Conservation (phyloP, 2,329 filamentous ascomycete species). For the Ceratocystis lukuohia region DNA sequence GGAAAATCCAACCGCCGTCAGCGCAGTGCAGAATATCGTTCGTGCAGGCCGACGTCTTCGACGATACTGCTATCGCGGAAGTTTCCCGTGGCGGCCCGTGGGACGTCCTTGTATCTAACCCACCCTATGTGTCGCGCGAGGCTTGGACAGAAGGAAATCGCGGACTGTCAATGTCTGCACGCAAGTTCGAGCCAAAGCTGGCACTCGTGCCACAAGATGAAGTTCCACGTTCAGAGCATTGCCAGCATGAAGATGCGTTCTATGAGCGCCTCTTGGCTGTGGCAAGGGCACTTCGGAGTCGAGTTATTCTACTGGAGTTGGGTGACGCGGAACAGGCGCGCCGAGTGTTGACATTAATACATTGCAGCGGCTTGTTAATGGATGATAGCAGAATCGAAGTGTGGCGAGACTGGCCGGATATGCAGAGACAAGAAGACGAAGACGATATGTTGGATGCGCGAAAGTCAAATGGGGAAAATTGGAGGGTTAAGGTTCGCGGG, state of each 20-base stretch:
- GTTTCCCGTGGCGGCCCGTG: constrained; percentile 24
- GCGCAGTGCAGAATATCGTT: constrained; percentile 31
- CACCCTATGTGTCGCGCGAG: constrained; percentile 67
- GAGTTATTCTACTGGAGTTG: constrained; percentile 54
- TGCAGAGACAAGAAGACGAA: constrained; percentile 3
- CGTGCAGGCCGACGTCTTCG: constrained; percentile 37
- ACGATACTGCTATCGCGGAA: constrained; percentile 27
- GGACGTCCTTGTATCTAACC: constrained; percentile 73
- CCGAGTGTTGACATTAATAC: constrained; percentile 36
- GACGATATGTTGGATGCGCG: neutral
- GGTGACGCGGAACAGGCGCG: constrained; percentile 54
- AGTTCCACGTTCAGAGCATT: constrained; percentile 25
- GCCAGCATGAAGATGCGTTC: constrained; percentile 42
- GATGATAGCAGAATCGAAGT: constrained; percentile 40
- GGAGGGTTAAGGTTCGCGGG: constrained; percentile 12
- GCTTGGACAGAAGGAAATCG: constrained; percentile 29
- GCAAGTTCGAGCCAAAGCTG: constrained; percentile 64
- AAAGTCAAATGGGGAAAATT: neutral
- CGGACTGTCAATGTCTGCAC: constrained; percentile 56
- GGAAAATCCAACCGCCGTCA: constrained; percentile 20
- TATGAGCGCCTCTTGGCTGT: constrained; percentile 52
- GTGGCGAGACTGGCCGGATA: constrained; percentile 56
- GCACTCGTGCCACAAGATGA: constrained; percentile 51
- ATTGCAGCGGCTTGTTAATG: constrained; percentile 22
- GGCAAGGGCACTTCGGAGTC: constrained; percentile 36